Conservation (phyloP, 257 asterid species). For the Solanum gracilifrons region DNA sequence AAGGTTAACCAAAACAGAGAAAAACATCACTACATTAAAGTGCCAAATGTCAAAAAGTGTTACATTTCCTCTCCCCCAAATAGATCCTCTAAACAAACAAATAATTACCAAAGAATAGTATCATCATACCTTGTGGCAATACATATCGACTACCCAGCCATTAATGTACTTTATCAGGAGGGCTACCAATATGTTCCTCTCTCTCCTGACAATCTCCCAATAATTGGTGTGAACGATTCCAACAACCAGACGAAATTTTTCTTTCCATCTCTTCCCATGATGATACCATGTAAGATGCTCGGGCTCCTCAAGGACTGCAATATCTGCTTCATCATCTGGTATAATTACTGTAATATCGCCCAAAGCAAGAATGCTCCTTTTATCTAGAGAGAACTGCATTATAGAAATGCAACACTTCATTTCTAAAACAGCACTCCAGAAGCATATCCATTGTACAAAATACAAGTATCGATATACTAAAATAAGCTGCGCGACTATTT, state of each 20-base stretch:
- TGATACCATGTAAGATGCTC: slow-evolving; percentile 99
- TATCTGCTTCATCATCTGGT: slow-evolving; percentile 89
- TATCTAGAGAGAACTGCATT: slow-evolving; percentile 68
- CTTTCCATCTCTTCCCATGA: slow-evolving; percentile 94
- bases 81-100: background rate
- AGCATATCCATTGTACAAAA: background rate
- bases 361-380: slow-evolving; percentile 87
- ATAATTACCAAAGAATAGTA: background rate
- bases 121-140: slow-evolving; percentile 79
- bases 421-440: background rate
- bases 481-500: background rate
- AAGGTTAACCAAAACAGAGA: background rate
- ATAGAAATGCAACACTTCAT: background rate
- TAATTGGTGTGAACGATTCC: slow-evolving; percentile 97
- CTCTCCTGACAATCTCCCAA: slow-evolving; percentile 84
- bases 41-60: background rate
- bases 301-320: slow-evolving; percentile 97
- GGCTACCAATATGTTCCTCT: slow-evolving; percentile 74
- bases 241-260: slow-evolving; percentile 65
- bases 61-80: background rate
- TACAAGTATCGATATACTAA: background rate
- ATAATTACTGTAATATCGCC: slow-evolving; percentile 88
- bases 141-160: slow-evolving; percentile 83
- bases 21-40: background rate
- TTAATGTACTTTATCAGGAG: slow-evolving; percentile 67